These are phyloP conservation scores for Angophora floribunda DNA, from an alignment of 345 rosid genomes.

Conservation along the genomic window DNA sequence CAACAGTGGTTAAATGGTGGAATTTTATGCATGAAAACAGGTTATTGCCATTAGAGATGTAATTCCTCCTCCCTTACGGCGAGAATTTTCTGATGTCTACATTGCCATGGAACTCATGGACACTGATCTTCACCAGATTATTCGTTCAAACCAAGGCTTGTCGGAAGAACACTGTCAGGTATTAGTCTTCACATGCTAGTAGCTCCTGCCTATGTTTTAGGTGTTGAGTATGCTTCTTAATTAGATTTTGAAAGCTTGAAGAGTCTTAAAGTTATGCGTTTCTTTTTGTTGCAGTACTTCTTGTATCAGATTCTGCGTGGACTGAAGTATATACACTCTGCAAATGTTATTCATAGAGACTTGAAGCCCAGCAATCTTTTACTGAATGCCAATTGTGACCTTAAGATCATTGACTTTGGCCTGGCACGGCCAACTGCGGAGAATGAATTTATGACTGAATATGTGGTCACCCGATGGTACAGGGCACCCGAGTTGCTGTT, in stretches of 20 bases:
- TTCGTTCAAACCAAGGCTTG: conserved; percentile 73
- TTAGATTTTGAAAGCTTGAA: background rate
- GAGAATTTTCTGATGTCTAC: conserved; percentile 86
- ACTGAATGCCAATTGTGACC: conserved; percentile 81
- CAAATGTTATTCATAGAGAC: conserved; percentile 91
- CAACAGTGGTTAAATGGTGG: background rate
- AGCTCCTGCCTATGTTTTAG: background rate
- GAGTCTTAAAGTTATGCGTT: background rate
- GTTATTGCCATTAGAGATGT: conserved; percentile 76
- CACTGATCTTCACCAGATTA: conserved; percentile 93
- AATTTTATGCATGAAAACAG: conserved; percentile 29
- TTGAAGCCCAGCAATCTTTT: conserved; percentile 90
- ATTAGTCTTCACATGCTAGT: background rate
- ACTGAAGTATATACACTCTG: conserved; percentile 92
- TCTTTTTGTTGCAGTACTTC: conserved; percentile 57
- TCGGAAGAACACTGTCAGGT: conserved; percentile 99
- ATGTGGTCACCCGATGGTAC: conserved; percentile 98
- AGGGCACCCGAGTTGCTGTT: conserved; percentile 93
- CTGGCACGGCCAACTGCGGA: conserved; percentile 86
- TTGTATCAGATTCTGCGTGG: conserved; percentile 93
- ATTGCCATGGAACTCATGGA: conserved; percentile 87
- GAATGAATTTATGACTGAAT: conserved; percentile 96
- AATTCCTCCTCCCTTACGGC: conserved; percentile 79
- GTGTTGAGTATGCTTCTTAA: background rate
- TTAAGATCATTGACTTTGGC: conserved; percentile 93